These are phyloP conservation scores for Eleusine coracana DNA, from an alignment of 176 grass and related monocot genomes.

Conservation along the genomic window DNA sequence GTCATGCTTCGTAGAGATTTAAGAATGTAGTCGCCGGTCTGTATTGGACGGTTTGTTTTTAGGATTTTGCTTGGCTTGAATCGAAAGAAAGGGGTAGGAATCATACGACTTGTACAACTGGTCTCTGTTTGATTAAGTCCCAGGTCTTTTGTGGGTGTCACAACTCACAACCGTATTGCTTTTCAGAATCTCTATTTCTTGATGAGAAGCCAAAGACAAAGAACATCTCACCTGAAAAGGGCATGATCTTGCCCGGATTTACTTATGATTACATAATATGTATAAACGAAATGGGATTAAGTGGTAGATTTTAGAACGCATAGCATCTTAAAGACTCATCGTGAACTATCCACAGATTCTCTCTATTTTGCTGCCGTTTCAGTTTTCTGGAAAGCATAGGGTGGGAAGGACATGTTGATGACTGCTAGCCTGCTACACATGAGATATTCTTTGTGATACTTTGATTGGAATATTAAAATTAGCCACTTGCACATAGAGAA, in stretches of 20 bases:
- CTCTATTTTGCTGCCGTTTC: not conserved
- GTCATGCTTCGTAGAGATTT: constrained; percentile 16
- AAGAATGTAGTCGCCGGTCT: constrained; percentile 5
- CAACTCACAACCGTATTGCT: not conserved
- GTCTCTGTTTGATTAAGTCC: not conserved
- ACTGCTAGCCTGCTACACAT: not conserved
- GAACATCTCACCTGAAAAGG: not conserved
- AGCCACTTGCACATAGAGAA: constrained; percentile 26
- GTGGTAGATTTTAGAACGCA: not conserved
- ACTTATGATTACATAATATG: not conserved
- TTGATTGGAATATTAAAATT: constrained; percentile 1
- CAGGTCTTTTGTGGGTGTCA: not conserved
- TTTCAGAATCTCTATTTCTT: not conserved
- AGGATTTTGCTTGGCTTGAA: not conserved
- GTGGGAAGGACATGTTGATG: constrained; percentile 9
- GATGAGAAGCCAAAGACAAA: not conserved
- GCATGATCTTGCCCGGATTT: not conserved
- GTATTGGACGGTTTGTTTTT: not conserved
- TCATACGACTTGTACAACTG: not conserved
- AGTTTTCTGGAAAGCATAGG: constrained; percentile 23
- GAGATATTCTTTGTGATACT: constrained; percentile 42
- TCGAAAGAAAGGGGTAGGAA: not conserved
- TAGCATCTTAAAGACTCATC: not conserved
- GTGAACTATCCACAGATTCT: not conserved
- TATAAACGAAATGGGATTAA: not conserved